Evolutionary conservation across 768 basidiomycete genomes (phyloP).

Genomic region (Russula compacta): DNA sequence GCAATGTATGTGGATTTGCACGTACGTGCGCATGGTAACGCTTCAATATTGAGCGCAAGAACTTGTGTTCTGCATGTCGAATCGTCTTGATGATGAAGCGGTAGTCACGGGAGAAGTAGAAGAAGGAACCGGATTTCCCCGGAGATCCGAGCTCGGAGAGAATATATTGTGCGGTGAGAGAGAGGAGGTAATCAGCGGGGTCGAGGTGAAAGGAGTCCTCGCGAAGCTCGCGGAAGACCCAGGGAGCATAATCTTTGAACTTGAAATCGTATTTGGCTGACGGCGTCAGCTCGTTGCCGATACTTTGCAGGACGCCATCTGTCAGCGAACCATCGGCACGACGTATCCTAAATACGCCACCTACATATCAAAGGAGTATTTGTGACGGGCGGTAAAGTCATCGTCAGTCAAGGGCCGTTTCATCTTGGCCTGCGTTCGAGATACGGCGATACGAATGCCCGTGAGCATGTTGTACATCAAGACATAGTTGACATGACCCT

Average conservation of each 20-base stretch:
- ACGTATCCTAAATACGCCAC: slow-evolving; percentile 25
- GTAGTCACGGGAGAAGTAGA: slow-evolving; percentile 98
- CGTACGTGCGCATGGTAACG: slow-evolving; percentile 81
- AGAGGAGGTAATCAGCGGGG: slow-evolving; percentile 94
- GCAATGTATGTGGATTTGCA: slow-evolving; percentile 84
- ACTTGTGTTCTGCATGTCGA: slow-evolving; percentile 88
- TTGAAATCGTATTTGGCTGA: slow-evolving; percentile 99
- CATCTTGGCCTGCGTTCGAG: slow-evolving; percentile 93
- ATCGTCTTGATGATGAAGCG: slow-evolving; percentile 99
- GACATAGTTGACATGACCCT: slow-evolving; percentile 97
- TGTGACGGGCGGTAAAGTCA: slow-evolving; percentile 84
- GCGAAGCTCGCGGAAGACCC: slow-evolving; percentile 92
- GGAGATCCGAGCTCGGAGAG: slow-evolving; percentile 96
- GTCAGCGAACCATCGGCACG: not conserved
- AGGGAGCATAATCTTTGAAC: slow-evolving; percentile 98
- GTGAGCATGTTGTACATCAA: slow-evolving; percentile 99
- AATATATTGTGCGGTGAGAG: slow-evolving; percentile 95
- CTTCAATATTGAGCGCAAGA: slow-evolving; percentile 75
- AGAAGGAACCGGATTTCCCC: slow-evolving; percentile 97
- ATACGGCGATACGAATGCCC: slow-evolving; percentile 93
- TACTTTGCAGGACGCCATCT: slow-evolving; percentile 34
- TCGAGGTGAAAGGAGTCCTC: slow-evolving; percentile 94
- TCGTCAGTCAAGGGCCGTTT: slow-evolving; percentile 74
- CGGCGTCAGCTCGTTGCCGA: slow-evolving; percentile 96
- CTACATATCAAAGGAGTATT: slow-evolving; percentile 95